phyloP scores from a whole-genome alignment of 179 eudicot genomes.

The Spergularia azorica region DNA sequence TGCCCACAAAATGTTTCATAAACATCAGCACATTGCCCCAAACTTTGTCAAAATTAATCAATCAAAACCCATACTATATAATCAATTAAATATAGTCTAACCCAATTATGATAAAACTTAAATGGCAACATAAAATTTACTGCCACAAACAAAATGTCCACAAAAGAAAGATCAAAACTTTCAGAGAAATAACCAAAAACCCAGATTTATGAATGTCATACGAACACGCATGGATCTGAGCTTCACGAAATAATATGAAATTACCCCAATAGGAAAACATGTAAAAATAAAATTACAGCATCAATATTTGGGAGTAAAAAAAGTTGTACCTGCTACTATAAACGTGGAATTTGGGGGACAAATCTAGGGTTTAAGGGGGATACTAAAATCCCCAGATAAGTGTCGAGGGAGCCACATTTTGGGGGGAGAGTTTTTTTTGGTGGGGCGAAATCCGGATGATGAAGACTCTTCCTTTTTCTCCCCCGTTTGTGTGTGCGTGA shows the following conservation, averaged over 20 bases:
- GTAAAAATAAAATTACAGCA: neutral
- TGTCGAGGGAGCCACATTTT: neutral
- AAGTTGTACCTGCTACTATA: conserved; percentile 24
- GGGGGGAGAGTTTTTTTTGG: conserved; percentile 4
- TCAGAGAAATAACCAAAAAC: conserved; percentile 6
- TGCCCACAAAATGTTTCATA: conserved; percentile 9
- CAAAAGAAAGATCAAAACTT: conserved; percentile 12
- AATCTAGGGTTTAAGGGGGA: conserved; percentile 41
- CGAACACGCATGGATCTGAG: conserved; percentile 23
- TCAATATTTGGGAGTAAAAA: neutral
- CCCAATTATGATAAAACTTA: neutral
- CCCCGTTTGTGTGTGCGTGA: conserved; percentile 1
- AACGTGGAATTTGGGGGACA: conserved; percentile 13
- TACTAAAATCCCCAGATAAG: conserved; percentile 24
- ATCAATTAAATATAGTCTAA: conserved; percentile 1
- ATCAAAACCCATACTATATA: neutral
- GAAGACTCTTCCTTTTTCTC: neutral
- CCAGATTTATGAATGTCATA: conserved; percentile 22
- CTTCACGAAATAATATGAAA: conserved; percentile 1
- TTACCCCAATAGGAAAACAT: neutral
- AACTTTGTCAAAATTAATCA: neutral
- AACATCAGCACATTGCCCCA: conserved; percentile 25
- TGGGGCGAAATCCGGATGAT: conserved; percentile 25
- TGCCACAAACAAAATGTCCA: conserved; percentile 2
- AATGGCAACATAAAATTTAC: neutral